These are phyloP conservation scores for Penicillium aurantiogriseum DNA, from an alignment of 2,329 filamentous ascomycete species.

Conservation along the genomic window DNA sequence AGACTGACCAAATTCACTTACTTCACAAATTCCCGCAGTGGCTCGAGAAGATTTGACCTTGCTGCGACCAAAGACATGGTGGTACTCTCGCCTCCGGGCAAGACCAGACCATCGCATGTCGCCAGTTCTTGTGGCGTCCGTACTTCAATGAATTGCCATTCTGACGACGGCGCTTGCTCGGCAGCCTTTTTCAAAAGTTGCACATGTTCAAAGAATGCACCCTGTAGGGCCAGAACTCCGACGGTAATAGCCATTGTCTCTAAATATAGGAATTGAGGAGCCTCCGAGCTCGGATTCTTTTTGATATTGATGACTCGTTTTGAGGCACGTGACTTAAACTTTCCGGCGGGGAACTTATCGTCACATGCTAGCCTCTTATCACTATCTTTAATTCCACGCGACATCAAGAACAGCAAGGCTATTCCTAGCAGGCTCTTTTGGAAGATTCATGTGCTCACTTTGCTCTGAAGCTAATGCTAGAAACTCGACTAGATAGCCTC, in stretches of 20 bases:
- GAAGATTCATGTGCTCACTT: neutral
- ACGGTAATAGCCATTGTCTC: conserved; percentile 49
- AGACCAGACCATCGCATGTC: conserved; percentile 76
- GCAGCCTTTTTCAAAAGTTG: conserved; percentile 70
- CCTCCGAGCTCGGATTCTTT: neutral
- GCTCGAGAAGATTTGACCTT: conserved; percentile 76
- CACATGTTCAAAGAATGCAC: conserved; percentile 88
- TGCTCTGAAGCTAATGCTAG: neutral
- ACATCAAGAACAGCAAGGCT: neutral
- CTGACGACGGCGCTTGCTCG: conserved; percentile 20
- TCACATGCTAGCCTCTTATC: conserved; percentile 7
- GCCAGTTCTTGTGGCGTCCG: conserved; percentile 70
- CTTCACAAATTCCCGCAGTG: conserved; percentile 87
- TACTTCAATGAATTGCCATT: conserved; percentile 72
- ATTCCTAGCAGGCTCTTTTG: neutral
- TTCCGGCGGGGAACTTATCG: conserved; percentile 19
- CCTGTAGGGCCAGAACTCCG: conserved; percentile 75
- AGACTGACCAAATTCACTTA: conserved; percentile 44
- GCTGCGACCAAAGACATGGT: conserved; percentile 86
- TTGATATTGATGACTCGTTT: conserved; percentile 16
- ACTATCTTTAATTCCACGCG: neutral
- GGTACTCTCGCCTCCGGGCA: conserved; percentile 94
- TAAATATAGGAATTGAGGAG: neutral
- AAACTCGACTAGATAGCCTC: neutral
- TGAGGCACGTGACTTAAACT: conserved; percentile 13